phyloP scores from a whole-genome alignment of 768 basidiomycete species.

The Trichaptum fuscoviolaceum region DNA sequence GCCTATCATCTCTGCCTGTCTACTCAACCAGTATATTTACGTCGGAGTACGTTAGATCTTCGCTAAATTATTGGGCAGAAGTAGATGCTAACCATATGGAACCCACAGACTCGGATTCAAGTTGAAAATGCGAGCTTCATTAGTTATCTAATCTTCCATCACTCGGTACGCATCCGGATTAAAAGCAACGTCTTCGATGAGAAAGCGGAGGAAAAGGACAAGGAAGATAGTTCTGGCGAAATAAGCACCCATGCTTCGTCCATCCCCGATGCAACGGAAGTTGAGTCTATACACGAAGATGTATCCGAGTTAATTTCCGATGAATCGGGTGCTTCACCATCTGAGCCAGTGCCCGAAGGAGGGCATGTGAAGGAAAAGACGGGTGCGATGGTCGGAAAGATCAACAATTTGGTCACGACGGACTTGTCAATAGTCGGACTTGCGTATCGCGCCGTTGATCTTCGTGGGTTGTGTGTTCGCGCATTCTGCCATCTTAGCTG shows the following conservation, averaged over 20 bases:
- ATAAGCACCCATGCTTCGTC: background rate
- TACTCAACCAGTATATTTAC: background rate
- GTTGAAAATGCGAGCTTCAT: background rate
- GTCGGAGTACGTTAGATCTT: background rate
- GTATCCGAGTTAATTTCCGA: background rate
- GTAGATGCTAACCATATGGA: background rate
- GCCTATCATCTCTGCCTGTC: background rate
- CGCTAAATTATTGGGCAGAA: background rate
- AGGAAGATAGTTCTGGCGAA: background rate
- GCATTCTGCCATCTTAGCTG: no score
- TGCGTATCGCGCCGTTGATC: background rate
- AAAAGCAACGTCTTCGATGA: background rate
- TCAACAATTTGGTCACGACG: constrained; percentile 71
- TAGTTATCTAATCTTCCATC: background rate
- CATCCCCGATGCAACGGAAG: background rate
- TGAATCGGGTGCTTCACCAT: background rate
- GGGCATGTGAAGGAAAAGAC: constrained; percentile 4
- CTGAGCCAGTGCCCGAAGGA: background rate
- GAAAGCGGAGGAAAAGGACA: background rate
- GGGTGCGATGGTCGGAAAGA: constrained; percentile 48
- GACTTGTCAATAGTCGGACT: constrained; percentile 32
- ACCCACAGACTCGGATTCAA: background rate
- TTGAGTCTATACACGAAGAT: background rate
- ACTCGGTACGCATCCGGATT: background rate
- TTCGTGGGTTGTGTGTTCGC: background rate